These are phyloP conservation scores for Rhododendron vialii DNA, from an alignment of 148 eudicot genomes.

Conservation along the genomic window DNA sequence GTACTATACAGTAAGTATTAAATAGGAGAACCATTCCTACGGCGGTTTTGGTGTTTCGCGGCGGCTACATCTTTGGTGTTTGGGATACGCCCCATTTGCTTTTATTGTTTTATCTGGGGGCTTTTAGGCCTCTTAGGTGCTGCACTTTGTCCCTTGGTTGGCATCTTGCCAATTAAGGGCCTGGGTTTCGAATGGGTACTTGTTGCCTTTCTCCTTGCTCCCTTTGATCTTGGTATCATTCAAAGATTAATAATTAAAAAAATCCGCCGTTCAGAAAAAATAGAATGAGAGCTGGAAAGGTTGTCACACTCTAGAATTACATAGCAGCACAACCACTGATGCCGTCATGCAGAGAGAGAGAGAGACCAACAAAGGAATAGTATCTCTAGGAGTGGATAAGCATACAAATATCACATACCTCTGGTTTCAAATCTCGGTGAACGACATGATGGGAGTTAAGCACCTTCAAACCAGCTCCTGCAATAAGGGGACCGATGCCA, in stretches of 20 bases:
- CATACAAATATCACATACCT: constrained; percentile 19
- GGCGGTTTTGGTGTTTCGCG: too few relatives aligned
- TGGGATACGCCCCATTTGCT: too few relatives aligned
- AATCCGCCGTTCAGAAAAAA: too few relatives aligned
- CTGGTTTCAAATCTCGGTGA: constrained; percentile 52
- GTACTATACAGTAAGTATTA: background rate
- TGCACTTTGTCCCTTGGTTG: too few relatives aligned
- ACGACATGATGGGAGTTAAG: constrained; percentile 28
- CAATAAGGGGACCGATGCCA: background rate
- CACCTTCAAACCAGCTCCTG: constrained; percentile 48
- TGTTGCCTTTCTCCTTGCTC: too few relatives aligned
- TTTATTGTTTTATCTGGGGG: too few relatives aligned
- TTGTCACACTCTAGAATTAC: background rate
- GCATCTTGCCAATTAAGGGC: too few relatives aligned
- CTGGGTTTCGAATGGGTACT: too few relatives aligned
- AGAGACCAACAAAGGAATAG: background rate
- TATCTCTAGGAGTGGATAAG: background rate
- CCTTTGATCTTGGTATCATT: too few relatives aligned
- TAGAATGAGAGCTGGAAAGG: background rate
- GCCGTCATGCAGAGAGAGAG: background rate
- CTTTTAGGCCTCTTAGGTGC: too few relatives aligned
- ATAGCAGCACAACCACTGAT: background rate
- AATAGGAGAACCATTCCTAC: background rate
- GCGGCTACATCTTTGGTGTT: too few relatives aligned
- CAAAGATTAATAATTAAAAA: too few relatives aligned